Conservation (phyloP, 106 monocot genomes). For the Dioscorea zingiberensis region DNA sequence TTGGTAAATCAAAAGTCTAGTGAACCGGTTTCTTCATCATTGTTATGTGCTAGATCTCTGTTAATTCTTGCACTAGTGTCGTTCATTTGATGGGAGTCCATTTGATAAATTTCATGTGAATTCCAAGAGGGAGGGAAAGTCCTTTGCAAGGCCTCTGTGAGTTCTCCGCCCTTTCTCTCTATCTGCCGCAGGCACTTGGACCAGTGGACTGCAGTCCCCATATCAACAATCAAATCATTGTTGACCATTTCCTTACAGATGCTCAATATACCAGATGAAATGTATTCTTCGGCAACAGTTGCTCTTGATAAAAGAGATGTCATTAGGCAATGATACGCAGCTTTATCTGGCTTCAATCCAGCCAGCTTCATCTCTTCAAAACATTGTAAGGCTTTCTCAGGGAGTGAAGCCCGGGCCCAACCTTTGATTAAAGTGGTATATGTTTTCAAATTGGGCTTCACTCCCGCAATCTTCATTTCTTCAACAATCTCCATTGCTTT, state of each 20-base stretch:
- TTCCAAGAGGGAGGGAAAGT: slow-evolving; percentile 92
- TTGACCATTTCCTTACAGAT: slow-evolving; percentile 84
- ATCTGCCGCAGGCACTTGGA: slow-evolving; percentile 69
- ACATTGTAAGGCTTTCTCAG: slow-evolving; percentile 79
- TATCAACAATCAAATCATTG: slow-evolving; percentile 65
- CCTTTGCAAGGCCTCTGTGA: slow-evolving; percentile 84
- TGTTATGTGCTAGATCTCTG: too few species aligned
- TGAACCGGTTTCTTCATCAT: too few species aligned
- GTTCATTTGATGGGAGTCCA: not conserved
- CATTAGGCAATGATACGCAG: slow-evolving; percentile 92
- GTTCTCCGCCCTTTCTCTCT: slow-evolving; percentile 83
- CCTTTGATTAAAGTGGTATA: slow-evolving; percentile 89
- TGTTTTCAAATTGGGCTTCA: slow-evolving; percentile 79
- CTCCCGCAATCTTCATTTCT: slow-evolving; percentile 75
- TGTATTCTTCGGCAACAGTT: slow-evolving; percentile 58
- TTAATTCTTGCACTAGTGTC: not conserved
- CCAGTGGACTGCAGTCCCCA: slow-evolving; percentile 89
- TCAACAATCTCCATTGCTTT: slow-evolving; percentile 71
- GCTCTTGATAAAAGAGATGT: slow-evolving; percentile 84
- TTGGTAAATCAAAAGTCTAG: too few species aligned
- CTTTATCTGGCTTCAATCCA: slow-evolving; percentile 74
- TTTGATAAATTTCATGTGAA: slow-evolving; percentile 27
- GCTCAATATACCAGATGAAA: slow-evolving; percentile 59
- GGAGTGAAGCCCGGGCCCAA: slow-evolving; percentile 84
- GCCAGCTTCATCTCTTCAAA: slow-evolving; percentile 81